Conservation (phyloP, 1,284 basidiomycete genomes). For the Apiotrichum akiyoshidainum region DNA sequence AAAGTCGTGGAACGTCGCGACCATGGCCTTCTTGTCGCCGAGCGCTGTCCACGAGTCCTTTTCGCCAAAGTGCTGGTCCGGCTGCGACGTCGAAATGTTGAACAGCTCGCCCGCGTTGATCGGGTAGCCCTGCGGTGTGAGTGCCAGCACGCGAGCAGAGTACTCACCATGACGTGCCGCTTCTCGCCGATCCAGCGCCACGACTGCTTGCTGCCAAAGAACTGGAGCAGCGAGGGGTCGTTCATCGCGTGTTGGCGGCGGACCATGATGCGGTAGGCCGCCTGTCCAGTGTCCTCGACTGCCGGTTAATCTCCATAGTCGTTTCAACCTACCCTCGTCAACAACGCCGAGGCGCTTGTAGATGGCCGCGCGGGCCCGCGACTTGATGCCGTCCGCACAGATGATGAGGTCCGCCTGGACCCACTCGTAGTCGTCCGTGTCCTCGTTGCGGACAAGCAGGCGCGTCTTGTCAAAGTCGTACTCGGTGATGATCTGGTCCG, state of each 20-base stretch:
- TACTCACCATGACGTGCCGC: slow-evolving; percentile 45
- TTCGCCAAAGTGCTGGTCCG: slow-evolving; percentile 41
- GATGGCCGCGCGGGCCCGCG: slow-evolving; percentile 36
- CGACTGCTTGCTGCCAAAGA: slow-evolving; percentile 38
- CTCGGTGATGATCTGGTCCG: slow-evolving; percentile 34
- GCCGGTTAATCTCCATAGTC: background rate
- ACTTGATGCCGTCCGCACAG: slow-evolving; percentile 48
- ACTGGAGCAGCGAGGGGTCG: slow-evolving; percentile 42
- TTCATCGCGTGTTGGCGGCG: slow-evolving; percentile 31
- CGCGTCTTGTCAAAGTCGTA: slow-evolving; percentile 38
- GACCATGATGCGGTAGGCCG: slow-evolving; percentile 49
- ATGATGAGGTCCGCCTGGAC: slow-evolving; percentile 44
- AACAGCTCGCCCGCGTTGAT: slow-evolving; percentile 42
- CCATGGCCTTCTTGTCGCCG: slow-evolving; percentile 44
- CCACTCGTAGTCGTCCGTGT: slow-evolving; percentile 29
- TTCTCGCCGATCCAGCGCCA: slow-evolving; percentile 48
- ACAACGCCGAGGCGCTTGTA: slow-evolving; percentile 33
- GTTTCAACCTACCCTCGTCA: slow-evolving; percentile 26
- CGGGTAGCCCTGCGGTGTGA: slow-evolving; percentile 37
- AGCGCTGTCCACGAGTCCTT: slow-evolving; percentile 43
- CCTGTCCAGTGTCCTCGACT: slow-evolving; percentile 48
- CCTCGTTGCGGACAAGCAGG: slow-evolving; percentile 25
- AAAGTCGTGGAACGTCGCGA: slow-evolving; percentile 40
- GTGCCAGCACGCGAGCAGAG: too few species aligned
- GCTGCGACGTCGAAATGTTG: slow-evolving; percentile 49